Percentiles rank a stretch among this genome's conserved stretches.
phyloP scores from a whole-genome alignment of 306 rosid genomes.

The Sicyos baderoa region DNA sequence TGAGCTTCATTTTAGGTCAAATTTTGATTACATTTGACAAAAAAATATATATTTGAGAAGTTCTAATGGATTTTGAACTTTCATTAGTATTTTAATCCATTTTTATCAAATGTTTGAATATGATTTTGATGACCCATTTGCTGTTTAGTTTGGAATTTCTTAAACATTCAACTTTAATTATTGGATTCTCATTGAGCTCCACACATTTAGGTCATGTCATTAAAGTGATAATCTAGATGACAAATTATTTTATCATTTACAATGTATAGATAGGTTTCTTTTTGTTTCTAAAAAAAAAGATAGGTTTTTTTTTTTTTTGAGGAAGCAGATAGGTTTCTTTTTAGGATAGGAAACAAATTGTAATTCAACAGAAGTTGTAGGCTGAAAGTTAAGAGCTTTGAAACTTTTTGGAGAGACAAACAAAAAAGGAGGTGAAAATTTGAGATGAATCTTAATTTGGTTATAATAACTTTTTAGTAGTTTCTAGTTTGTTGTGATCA shows the following conservation, averaged over 20 bases:
- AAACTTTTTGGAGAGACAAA: neutral
- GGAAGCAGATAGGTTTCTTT: too few species aligned
- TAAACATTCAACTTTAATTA: neutral
- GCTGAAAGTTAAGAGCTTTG: neutral
- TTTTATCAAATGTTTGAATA: neutral
- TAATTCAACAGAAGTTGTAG: neutral
- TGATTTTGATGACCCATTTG: neutral
- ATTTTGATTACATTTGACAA: neutral
- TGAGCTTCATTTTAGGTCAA: neutral
- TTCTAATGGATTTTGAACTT: conserved; percentile 8
- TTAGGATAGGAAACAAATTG: neutral
- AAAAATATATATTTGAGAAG: neutral
- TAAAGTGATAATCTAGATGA: neutral
- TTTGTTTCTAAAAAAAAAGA: too few species aligned
- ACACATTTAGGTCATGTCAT: conserved; percentile 7
- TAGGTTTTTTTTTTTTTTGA: too few species aligned
- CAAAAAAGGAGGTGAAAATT: conserved; percentile 23
- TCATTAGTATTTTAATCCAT: neutral
- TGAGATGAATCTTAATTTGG: conserved; percentile 15
- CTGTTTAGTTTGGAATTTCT: neutral
- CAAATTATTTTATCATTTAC: neutral
- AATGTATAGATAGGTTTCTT: neutral
- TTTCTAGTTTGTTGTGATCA: too few species aligned
- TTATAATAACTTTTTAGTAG: too few species aligned
- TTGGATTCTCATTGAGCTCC: conserved; percentile 10